Base-by-base conservation (phyloP, 306 rosid genomes). In the Ochetophila trinervis region DNA sequence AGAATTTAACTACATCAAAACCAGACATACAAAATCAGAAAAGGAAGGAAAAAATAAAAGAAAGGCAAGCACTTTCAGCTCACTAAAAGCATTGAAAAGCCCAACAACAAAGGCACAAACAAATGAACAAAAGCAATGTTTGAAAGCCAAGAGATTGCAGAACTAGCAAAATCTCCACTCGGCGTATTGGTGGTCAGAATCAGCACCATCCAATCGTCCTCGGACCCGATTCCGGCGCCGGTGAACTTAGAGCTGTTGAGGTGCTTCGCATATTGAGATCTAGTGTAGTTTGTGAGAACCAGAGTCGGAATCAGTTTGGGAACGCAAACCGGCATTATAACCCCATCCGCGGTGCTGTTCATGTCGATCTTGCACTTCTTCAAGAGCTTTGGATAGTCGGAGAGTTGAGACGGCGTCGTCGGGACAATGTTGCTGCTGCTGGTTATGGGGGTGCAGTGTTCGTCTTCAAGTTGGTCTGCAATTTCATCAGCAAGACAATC, bases 171-270 rank as follows among this genome's bases (percentile, higher is more conserved):
- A 71, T 79, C 71, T 13, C 91, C 96, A 20, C 68, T 52, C 0
- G 65, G 20, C 0, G 83, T 4, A 22, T 66, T 73, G 8, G 95
- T 88, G 53, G 70, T 80, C 67, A 88, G 18, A 57, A 86, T 79
- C 23, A 87, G 72, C 60, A 88, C 82, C 82, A 87, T 78, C 96
- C 96, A 91, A 18, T 91, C 84, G 23, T 86, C 66, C 48, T 91
- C 86, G 1, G 79, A 63, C 14, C 87, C 96, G 50, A 85, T 20
- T 1, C 97, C 97, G 3, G 80, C 96, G 17, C 82, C 83, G 0
- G 78, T 70, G 62, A 70, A 88, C 70, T 73, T 85, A 0, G 96
- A 83, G 67, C 70, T 63, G 14, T 88, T 88, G 14, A 88, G 60
- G 53, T 81, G 85, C 72, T 60, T 83, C 0, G 84, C 72, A 49